Base-by-base conservation (phyloP, 345 rosid species). In the Pelargonium nanum region DNA sequence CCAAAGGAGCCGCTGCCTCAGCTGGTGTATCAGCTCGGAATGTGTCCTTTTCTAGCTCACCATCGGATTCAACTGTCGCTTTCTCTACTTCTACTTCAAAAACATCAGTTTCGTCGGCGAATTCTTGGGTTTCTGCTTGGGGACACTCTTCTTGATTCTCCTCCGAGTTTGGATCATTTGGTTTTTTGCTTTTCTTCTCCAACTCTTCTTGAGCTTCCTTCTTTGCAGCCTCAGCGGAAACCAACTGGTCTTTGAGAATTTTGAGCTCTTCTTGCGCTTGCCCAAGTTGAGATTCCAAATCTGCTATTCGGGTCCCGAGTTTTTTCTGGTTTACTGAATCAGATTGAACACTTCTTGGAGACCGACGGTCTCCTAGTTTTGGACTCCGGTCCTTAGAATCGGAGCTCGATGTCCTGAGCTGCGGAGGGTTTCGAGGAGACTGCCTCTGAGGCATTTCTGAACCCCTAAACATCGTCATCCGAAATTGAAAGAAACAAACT, bases 221-320 rank as follows among this genome's bases (percentile, higher is more conserved):
- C 83, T 82, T 92, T 59, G 89, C 95, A 69, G 96, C 91, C 75
- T 86, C 95, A 21, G 96, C 91, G 22, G 79, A 79, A 52, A 62
- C 83, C 75, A 92, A 63, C 75, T 89, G 96, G 22, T 80, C 75
- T 73, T 86, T 92, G 63, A 92, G 75, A 73, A 53, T 58, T 81
- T 87, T 86, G 24, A 92, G 86, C 72, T 89, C 96, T 32, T 72
- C 80, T 71, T 89, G 96, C n/a, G 96, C 98, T 65, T 89, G 98
- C 66, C 86, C 89, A 52, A 92, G 89, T 71, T 92, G 98, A 24
- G 89, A 82, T 72, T 92, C 98, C 28, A 89, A 76, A 76, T 85
- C 88, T 0, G 88, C 87, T 68, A 92, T 83, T 34, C 98, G 83
- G 0, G 89, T 77, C 8, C 96, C 93, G 15, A 92, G 85, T 67